Percentiles rank a stretch among this genome's conserved stretches.
These are phyloP conservation scores for Xylaria telfairii DNA, from an alignment of 495 filamentous ascomycete genomes.

Conservation along the genomic window DNA sequence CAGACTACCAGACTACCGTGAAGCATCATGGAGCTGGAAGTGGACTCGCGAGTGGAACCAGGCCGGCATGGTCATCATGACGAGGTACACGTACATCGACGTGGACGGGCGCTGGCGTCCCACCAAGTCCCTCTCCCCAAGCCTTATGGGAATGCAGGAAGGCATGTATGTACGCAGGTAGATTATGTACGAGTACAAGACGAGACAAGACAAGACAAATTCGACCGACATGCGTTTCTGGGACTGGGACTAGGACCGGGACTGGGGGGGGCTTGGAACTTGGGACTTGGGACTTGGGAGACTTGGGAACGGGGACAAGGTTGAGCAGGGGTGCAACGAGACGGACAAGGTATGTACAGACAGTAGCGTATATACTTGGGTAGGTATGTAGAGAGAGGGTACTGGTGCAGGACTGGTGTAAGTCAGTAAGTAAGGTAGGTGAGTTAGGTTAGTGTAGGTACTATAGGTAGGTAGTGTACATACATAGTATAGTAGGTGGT, in stretches of 20 bases:
- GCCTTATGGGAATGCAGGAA: constrained; percentile 36
- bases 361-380: too few relatives aligned
- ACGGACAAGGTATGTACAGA: constrained; percentile 9
- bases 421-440: too few relatives aligned
- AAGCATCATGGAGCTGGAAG: constrained; percentile 40
- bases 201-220: constrained; percentile 6
- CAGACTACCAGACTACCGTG: constrained; percentile 29
- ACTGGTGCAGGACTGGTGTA: too few relatives aligned
- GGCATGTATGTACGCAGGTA: constrained; percentile 19
- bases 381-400: constrained; percentile 21
- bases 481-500: too few relatives aligned
- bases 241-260: constrained; percentile 16
- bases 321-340: constrained; percentile 4
- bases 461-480: too few relatives aligned
- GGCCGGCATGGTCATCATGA: constrained; percentile 22
- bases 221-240: constrained; percentile 18
- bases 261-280: constrained; percentile 2
- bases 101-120: constrained; percentile 32
- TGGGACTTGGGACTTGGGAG: not conserved
- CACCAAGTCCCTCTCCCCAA: constrained; percentile 23
- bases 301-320: not conserved
- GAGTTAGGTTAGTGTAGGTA: too few relatives aligned
- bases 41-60: constrained; percentile 38
- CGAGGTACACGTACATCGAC: constrained; percentile 39
- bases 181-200: constrained; percentile 10